phyloP scores from a whole-genome alignment of 148 eudicot species.

The Rhododendron henanense region DNA sequence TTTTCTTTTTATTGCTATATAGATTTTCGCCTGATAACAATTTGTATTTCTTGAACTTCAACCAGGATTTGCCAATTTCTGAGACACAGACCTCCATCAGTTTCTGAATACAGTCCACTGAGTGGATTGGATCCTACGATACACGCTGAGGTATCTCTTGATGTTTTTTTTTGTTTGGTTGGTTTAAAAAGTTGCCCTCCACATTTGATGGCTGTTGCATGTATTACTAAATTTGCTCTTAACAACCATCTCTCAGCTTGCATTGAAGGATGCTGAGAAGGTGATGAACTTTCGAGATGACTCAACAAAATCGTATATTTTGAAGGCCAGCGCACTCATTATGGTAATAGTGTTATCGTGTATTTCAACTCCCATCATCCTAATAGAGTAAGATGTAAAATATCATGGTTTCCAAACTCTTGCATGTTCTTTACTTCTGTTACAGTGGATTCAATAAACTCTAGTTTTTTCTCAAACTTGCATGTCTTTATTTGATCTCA shows the following conservation, averaged over 20 bases:
- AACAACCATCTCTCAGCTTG: conserved; percentile 58
- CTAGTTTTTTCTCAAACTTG: not conserved
- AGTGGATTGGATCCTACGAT: conserved; percentile 86
- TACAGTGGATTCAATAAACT: not conserved
- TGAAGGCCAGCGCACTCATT: conserved; percentile 75
- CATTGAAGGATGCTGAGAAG: conserved; percentile 92
- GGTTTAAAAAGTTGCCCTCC: not conserved
- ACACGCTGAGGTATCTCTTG: conserved; percentile 70
- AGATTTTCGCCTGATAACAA: not conserved
- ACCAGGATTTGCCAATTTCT: conserved; percentile 65
- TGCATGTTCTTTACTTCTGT: not conserved
- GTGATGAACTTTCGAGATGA: conserved; percentile 44
- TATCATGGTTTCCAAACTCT: not conserved
- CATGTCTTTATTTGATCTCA: not conserved
- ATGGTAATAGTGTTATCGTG: conserved; percentile 45
- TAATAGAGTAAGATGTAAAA: not conserved
- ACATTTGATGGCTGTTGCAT: not conserved
- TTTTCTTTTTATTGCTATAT: not conserved
- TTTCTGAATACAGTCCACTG: conserved; percentile 74
- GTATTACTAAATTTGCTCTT: not conserved
- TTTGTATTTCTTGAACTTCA: conserved; percentile 7
- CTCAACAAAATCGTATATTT: conserved; percentile 45
- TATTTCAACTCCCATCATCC: not conserved
- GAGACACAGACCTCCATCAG: conserved; percentile 64
- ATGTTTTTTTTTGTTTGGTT: conserved; percentile 5